Percentiles rank a stretch among this genome's conserved stretches.
These are phyloP conservation scores for Podospora tetraspora DNA, from an alignment of 495 filamentous ascomycete genomes.

Conservation along the genomic window DNA sequence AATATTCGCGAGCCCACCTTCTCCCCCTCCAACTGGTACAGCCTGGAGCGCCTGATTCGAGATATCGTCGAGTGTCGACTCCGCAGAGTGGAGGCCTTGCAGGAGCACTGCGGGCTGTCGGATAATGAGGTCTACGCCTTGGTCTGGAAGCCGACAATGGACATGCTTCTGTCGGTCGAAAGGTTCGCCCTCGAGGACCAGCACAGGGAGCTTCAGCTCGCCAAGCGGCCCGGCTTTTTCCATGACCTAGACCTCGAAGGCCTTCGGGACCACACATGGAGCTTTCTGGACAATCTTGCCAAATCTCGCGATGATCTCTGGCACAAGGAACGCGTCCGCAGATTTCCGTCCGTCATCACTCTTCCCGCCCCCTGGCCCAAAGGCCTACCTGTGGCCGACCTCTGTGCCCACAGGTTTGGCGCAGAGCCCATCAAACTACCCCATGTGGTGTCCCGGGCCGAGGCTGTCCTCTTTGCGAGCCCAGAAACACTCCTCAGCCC, in stretches of 20 bases:
- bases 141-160: conserved; percentile 23
- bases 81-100: conserved; percentile 8
- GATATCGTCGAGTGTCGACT: conserved; percentile 15
- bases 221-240: background rate
- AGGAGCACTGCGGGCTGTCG: conserved; percentile 3
- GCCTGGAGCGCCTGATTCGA: background rate
- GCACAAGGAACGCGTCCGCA: conserved; percentile 12
- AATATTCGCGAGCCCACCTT: conserved; percentile 4
- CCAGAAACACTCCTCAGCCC: conserved; percentile 6
- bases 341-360: conserved; percentile 4
- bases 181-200: conserved; percentile 14
- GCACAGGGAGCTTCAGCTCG: background rate
- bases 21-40: background rate
- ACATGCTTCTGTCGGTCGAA: conserved; percentile 20
- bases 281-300: conserved; percentile 23
- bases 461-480: conserved; percentile 18
- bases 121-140: conserved; percentile 14
- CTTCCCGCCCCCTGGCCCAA: conserved; percentile 18
- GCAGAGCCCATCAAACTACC: conserved; percentile 8
- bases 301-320: conserved; percentile 22
- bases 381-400: conserved; percentile 21
- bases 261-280: conserved; percentile 4
- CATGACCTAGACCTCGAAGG: background rate
- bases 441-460: conserved; percentile 16
- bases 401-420: background rate